Conservation (phyloP, 1,284 basidiomycete genomes). For the Marasmius tenuissimus region DNA sequence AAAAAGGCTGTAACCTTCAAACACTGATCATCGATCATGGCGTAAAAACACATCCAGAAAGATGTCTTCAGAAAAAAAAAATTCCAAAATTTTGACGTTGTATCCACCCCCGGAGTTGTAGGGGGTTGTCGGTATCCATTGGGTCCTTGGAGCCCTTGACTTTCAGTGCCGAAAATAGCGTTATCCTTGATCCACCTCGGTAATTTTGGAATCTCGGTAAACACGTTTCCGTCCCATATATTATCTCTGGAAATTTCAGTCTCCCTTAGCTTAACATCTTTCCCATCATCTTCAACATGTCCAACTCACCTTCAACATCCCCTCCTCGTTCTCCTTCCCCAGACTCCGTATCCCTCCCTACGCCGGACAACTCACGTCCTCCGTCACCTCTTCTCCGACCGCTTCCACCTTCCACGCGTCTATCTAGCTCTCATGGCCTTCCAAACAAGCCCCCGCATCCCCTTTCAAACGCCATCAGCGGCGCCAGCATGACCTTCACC, state of each 20-base stretch:
- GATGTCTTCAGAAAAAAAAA: not conserved
- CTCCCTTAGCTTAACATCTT: not conserved
- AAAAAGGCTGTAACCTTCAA: too few species aligned
- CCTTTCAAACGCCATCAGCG: constrained; percentile 12
- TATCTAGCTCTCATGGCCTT: constrained; percentile 3
- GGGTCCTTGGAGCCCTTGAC: too few species aligned
- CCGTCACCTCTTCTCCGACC: constrained; percentile 17
- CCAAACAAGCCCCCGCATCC: constrained; percentile 4
- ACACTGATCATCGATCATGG: not conserved
- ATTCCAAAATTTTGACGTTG: too few species aligned
- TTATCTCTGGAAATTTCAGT: too few species aligned
- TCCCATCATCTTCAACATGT: constrained; percentile 1
- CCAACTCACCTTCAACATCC: constrained; percentile 1
- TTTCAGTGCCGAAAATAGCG: too few species aligned
- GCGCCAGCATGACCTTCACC: constrained; percentile 17
- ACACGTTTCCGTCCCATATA: too few species aligned
- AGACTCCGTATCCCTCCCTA: constrained; percentile 5
- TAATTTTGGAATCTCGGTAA: too few species aligned
- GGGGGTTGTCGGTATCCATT: too few species aligned
- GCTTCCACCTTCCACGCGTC: constrained; percentile 1
- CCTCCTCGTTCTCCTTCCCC: constrained; percentile 13
- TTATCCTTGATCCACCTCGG: too few species aligned
- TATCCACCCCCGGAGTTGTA: too few species aligned
- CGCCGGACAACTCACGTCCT: constrained; percentile 16
- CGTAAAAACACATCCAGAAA: not conserved